Conservation (phyloP, 805 yeast genomes). For the Wickerhamiella lipophila region DNA sequence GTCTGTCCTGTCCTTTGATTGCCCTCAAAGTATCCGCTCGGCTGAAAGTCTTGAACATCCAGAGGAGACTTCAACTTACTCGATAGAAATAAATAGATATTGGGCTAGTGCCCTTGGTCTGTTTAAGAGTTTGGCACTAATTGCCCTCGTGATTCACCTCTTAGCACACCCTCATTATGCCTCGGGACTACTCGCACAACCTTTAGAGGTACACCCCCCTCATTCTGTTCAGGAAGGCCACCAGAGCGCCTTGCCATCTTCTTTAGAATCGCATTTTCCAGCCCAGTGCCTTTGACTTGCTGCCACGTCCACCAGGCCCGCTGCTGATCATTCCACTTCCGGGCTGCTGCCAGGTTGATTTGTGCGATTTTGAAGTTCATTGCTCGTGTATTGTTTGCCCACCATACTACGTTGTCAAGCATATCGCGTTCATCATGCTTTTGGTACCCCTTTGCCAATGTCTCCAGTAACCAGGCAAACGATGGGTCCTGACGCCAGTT, state of each 20-base stretch:
- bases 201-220: no score
- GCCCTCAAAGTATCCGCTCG: no score
- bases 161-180: no score
- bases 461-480: not conserved
- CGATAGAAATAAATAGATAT: no score
- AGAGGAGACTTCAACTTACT: no score
- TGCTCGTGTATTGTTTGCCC: not conserved
- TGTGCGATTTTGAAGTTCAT: not conserved
- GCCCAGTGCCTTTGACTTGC: not conserved
- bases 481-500: not conserved
- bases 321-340: not conserved
- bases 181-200: no score
- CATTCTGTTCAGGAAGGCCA: no score
- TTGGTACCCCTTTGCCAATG: constrained; percentile 8
- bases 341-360: constrained; percentile 7
- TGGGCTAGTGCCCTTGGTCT: no score
- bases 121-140: no score
- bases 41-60: no score
- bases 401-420: constrained; percentile 11
- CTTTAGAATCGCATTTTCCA: not conserved
- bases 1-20: no score
- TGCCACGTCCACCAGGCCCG: constrained; percentile 12
- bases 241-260: not conserved
- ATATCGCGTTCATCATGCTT: not conserved
- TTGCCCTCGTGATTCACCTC: no score